Evolutionary conservation across 1,284 basidiomycete species (phyloP).

Genomic region (Termitomyces sp.): DNA sequence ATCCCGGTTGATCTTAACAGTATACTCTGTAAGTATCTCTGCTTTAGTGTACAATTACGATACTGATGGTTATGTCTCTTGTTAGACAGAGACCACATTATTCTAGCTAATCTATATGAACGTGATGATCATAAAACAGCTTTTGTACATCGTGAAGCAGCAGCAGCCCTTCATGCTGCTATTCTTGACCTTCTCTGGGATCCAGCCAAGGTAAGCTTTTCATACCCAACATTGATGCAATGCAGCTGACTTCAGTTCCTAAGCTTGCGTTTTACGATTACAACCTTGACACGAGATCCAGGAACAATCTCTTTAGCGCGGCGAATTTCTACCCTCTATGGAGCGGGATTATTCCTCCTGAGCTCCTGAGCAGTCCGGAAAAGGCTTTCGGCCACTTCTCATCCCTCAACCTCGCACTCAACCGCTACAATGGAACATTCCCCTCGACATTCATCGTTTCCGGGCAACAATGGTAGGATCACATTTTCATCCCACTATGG

Average conservation of each 20-base stretch:
- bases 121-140: slow-evolving; percentile 41
- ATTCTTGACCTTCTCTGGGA: slow-evolving; percentile 90
- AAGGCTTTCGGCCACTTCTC: slow-evolving; percentile 77
- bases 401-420: slow-evolving; percentile 70
- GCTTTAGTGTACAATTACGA: neutral
- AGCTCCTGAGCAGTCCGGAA: slow-evolving; percentile 50
- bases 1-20: slow-evolving; percentile 82
- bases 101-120: slow-evolving; percentile 64
- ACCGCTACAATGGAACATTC: slow-evolving; percentile 80
- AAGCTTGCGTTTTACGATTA: slow-evolving; percentile 87
- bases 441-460: slow-evolving; percentile 72
- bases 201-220: slow-evolving; percentile 39
- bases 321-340: slow-evolving; percentile 86
- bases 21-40: slow-evolving; percentile 62
- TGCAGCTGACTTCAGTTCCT: neutral
- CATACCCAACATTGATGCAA: neutral
- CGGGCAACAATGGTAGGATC: slow-evolving; percentile 72
- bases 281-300: slow-evolving; percentile 62
- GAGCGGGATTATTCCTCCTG: slow-evolving; percentile 78
- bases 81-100: slow-evolving; percentile 58
- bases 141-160: slow-evolving; percentile 50
- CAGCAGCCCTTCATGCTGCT: slow-evolving; percentile 55
- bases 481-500: neutral
- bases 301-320: slow-evolving; percentile 59
- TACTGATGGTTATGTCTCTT: neutral